These are phyloP conservation scores for Kregervanrija pseudodelftensis DNA, from an alignment of 805 yeast species.

Conservation along the genomic window DNA sequence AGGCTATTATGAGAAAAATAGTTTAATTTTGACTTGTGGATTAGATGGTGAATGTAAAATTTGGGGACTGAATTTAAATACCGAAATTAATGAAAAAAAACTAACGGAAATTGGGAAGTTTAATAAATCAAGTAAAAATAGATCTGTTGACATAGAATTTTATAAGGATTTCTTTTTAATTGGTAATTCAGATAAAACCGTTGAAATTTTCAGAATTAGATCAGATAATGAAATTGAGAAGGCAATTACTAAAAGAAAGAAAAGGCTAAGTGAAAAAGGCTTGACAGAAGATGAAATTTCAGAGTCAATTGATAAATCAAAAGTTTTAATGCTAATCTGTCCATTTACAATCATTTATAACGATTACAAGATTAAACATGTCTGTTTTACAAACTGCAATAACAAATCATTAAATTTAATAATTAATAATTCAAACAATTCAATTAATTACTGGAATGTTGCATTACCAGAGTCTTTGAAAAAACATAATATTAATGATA, in stretches of 20 bases:
- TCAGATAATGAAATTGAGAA: constrained; percentile 69
- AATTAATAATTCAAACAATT: constrained; percentile 63
- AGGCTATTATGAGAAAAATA: constrained; percentile 33
- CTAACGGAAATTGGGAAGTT: constrained; percentile 53
- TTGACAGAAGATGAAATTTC: constrained; percentile 51
- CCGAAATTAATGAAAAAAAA: constrained; percentile 31
- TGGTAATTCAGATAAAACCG: constrained; percentile 73
- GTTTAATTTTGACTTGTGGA: constrained; percentile 62
- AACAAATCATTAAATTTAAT: constrained; percentile 51
- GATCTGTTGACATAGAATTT: constrained; percentile 59
- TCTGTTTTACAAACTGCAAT: constrained; percentile 52
- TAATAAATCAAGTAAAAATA: constrained; percentile 69
- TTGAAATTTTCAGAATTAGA: constrained; percentile 76
- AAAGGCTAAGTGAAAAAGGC: constrained; percentile 71
- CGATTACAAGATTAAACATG: constrained; percentile 52
- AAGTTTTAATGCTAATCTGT: constrained; percentile 52
- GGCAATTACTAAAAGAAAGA: constrained; percentile 69
- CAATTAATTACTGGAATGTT: constrained; percentile 61
- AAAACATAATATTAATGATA: constrained; percentile 36
- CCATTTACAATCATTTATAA: constrained; percentile 66
- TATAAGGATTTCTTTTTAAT: constrained; percentile 49
- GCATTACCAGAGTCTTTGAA: constrained; percentile 49
- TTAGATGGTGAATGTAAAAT: constrained; percentile 75
- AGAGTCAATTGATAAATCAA: constrained; percentile 39
- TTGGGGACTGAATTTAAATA: constrained; percentile 62